A percentile compares a stretch with the other conserved stretches of the same genome.
Conservation (phyloP, 805 yeast genomes). For the Ogataea neopini region DNA sequence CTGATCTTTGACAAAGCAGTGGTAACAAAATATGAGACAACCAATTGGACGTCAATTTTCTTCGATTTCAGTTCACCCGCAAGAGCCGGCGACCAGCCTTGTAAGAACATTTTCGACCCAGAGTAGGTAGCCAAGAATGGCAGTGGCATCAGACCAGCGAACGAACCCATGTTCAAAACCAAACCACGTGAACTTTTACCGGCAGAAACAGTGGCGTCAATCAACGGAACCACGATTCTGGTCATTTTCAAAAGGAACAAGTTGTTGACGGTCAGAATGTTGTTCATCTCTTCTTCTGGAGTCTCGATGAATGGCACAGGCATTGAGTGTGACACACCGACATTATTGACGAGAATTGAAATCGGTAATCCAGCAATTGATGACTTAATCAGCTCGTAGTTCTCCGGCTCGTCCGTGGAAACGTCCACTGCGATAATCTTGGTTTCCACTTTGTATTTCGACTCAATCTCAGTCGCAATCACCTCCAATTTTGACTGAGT, state of each 20-base stretch:
- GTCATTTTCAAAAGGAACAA: slow-evolving; percentile 83
- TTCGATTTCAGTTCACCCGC: slow-evolving; percentile 75
- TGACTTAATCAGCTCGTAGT: slow-evolving; percentile 53
- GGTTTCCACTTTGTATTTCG: slow-evolving; percentile 61
- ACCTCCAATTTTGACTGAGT: slow-evolving; percentile 73
- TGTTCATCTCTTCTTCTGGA: slow-evolving; percentile 65
- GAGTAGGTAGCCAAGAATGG: slow-evolving; percentile 92
- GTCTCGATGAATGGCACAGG: slow-evolving; percentile 94
- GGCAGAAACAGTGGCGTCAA: slow-evolving; percentile 52
- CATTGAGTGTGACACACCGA: slow-evolving; percentile 91
- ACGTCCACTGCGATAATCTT: slow-evolving; percentile 78
- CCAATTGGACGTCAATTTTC: slow-evolving; percentile 82
- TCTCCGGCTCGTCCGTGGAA: slow-evolving; percentile 56
- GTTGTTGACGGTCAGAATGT: slow-evolving; percentile 84
- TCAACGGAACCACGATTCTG: slow-evolving; percentile 72
- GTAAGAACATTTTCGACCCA: slow-evolving; percentile 94
- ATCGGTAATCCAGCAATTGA: slow-evolving; percentile 57
- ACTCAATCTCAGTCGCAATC: slow-evolving; percentile 61
- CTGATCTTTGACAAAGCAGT: slow-evolving; percentile 95
- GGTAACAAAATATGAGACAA: slow-evolving; percentile 85
- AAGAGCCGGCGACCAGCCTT: slow-evolving; percentile 87
- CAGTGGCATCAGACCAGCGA: slow-evolving; percentile 91
- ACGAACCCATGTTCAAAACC: slow-evolving; percentile 93
- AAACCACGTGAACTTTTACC: slow-evolving; percentile 59
- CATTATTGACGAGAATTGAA: slow-evolving; percentile 83